Percentiles rank a stretch among this genome's conserved stretches.
phyloP scores from a whole-genome alignment of 1,284 basidiomycete genomes.

The Calocybe gambosa region DNA sequence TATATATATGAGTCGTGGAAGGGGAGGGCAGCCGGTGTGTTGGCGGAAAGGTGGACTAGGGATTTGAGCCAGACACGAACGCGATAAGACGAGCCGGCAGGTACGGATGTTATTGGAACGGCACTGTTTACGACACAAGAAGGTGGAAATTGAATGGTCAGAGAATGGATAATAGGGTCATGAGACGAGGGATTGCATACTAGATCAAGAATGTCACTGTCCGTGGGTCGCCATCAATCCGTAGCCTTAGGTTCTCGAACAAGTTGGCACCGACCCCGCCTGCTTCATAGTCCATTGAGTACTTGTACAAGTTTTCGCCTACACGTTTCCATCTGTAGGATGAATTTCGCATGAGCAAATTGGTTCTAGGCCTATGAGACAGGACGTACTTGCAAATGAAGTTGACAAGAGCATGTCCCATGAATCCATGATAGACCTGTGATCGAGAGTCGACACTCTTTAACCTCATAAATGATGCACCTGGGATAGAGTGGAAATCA shows the following conservation, averaged over 20 bases:
- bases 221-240: constrained; percentile 45
- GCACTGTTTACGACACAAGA: constrained; percentile 29
- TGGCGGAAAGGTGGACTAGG: constrained; percentile 23
- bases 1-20: constrained; percentile 45
- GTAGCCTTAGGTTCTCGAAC: constrained; percentile 45
- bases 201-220: constrained; percentile 49
- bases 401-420: constrained; percentile 46
- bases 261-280: constrained; percentile 46
- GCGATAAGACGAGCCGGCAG: constrained; percentile 48
- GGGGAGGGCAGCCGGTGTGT: constrained; percentile 26
- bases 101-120: constrained; percentile 45
- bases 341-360: background rate
- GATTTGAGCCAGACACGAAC: constrained; percentile 52
- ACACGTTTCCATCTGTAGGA: constrained; percentile 38
- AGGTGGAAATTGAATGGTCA: background rate
- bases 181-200: constrained; percentile 26
- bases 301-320: constrained; percentile 37
- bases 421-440: constrained; percentile 43
- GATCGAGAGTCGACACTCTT: constrained; percentile 33
- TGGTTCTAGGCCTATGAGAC: constrained; percentile 1
- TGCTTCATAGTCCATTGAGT: constrained; percentile 54
- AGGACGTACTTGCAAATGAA: constrained; percentile 41
- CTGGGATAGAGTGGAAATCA: constrained; percentile 47
- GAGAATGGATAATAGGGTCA: background rate
- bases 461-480: constrained; percentile 46